These are phyloP conservation scores for Vanderwaltozyma yarrowii DNA, from an alignment of 805 yeast genomes.

Conservation along the genomic window DNA sequence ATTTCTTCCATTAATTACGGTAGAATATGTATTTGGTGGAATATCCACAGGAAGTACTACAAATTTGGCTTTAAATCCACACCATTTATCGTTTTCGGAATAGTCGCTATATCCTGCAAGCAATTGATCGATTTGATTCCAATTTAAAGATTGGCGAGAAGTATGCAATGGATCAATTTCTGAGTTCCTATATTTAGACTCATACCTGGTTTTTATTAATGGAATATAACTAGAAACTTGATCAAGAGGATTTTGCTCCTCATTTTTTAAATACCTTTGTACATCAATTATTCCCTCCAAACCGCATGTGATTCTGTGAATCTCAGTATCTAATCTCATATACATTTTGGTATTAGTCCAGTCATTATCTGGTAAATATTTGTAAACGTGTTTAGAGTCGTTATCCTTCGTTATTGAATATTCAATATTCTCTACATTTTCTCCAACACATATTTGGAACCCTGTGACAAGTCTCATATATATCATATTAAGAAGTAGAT, in stretches of 20 bases:
- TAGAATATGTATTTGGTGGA: conserved; percentile 38
- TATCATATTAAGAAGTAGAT: conserved; percentile 77
- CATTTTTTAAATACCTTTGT: conserved; percentile 50
- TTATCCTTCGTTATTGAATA: conserved; percentile 27
- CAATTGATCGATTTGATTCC: conserved; percentile 87
- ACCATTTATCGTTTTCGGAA: conserved; percentile 39
- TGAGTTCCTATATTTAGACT: conserved; percentile 50
- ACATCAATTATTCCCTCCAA: conserved; percentile 65
- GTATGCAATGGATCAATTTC: conserved; percentile 45
- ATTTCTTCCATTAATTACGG: conserved; percentile 35
- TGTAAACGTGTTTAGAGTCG: conserved; percentile 45
- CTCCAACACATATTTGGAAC: conserved; percentile 80
- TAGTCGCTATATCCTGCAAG: conserved; percentile 87
- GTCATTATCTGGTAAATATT: conserved; percentile 37
- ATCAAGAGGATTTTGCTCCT: conserved; percentile 24
- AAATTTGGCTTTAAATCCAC: conserved; percentile 62
- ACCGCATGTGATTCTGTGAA: conserved; percentile 74
- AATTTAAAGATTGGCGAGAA: conserved; percentile 51
- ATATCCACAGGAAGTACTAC: conserved; percentile 75
- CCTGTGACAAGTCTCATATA: conserved; percentile 75
- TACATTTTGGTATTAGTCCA: conserved; percentile 53
- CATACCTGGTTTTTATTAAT: conserved; percentile 68
- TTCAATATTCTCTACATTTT: conserved; percentile 56
- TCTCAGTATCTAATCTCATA: conserved; percentile 68
- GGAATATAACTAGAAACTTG: conserved; percentile 37